Evolutionary conservation across 2,329 filamentous ascomycete species (phyloP).

Genomic region (Paecilomyces niveus): DNA sequence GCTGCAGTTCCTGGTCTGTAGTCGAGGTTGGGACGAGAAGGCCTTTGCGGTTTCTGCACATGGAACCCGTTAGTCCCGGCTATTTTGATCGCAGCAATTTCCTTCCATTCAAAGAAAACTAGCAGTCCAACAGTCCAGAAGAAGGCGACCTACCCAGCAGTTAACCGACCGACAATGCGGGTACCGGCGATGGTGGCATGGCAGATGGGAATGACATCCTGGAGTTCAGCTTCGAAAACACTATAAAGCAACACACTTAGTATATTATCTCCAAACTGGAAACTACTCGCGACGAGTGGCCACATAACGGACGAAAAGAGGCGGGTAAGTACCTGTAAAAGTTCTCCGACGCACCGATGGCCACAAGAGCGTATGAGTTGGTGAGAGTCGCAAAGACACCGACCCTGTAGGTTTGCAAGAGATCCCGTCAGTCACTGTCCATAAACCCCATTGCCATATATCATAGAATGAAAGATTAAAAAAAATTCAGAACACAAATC

Average conservation of each 20-base stretch:
- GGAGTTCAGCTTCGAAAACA: slow-evolving; percentile 94
- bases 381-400: slow-evolving; percentile 96
- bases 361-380: slow-evolving; percentile 92
- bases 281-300: background rate
- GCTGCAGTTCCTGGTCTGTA: slow-evolving; percentile 96
- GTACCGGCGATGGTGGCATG: slow-evolving; percentile 95
- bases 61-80: slow-evolving; percentile 1
- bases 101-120: background rate
- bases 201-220: slow-evolving; percentile 95
- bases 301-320: background rate
- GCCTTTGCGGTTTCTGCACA: slow-evolving; percentile 78
- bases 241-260: slow-evolving; percentile 37
- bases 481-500: background rate
- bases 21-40: slow-evolving; percentile 93
- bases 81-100: background rate
- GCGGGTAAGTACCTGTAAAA: slow-evolving; percentile 67
- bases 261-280: slow-evolving; percentile 3
- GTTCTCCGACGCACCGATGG: slow-evolving; percentile 93
- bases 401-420: slow-evolving; percentile 52
- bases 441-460: background rate
- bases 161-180: slow-evolving; percentile 90
- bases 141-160: slow-evolving; percentile 61
- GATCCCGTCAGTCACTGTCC: background rate
- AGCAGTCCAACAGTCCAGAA: background rate
- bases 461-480: background rate